Conservation (phyloP, 2,329 filamentous ascomycete genomes). For the Ilyonectria sp. region DNA sequence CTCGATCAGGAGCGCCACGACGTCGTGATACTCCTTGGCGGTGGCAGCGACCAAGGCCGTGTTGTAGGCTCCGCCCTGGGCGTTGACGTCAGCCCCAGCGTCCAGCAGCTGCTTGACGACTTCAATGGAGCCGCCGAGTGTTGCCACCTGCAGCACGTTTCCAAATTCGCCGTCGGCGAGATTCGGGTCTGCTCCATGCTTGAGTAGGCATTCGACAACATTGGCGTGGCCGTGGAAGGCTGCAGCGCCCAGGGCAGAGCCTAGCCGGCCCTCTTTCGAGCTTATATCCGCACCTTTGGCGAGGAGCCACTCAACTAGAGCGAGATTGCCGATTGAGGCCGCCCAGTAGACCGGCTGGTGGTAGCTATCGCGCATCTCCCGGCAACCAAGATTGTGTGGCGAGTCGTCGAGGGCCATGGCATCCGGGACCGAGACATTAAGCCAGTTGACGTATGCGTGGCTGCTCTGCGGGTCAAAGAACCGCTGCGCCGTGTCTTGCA, state of each 20-base stretch:
- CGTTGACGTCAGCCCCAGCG: conserved; percentile 8
- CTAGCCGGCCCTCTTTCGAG: background rate
- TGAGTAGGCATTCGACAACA: conserved; percentile 2
- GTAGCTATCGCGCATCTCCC: too few relatives aligned
- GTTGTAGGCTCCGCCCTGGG: background rate
- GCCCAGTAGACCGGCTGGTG: conserved; percentile 3
- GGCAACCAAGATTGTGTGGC: too few relatives aligned
- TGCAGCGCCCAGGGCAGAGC: conserved; percentile 4
- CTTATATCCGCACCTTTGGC: background rate
- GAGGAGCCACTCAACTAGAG: background rate
- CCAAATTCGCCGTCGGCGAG: background rate
- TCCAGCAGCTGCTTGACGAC: background rate
- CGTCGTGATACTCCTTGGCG: background rate
- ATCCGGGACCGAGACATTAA: conserved; percentile 3
- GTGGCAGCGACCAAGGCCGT: background rate
- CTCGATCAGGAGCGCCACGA: conserved; percentile 4
- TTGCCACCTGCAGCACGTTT: background rate
- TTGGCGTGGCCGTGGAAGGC: background rate
- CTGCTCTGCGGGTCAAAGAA: background rate
- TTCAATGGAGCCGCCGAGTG: background rate
- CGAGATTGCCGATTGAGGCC: background rate
- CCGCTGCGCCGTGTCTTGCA: background rate
- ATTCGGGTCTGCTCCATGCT: background rate
- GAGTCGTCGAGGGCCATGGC: background rate
- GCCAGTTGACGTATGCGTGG: conserved; percentile 6